Evolutionary conservation across 768 basidiomycete species (phyloP).

Genomic region (Neoboletus subvelutipes): DNA sequence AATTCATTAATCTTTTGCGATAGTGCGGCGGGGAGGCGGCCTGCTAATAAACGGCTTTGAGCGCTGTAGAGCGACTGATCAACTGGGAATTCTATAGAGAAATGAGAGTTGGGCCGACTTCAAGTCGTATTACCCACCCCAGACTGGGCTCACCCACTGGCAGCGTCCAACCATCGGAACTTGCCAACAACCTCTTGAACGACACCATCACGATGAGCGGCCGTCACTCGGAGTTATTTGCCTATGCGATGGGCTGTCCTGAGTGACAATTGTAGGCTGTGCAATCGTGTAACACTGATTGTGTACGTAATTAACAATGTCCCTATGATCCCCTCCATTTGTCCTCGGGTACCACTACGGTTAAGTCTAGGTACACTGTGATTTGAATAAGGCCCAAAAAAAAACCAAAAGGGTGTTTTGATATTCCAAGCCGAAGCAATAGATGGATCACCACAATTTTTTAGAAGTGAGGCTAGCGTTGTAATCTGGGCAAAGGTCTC

Average conservation of each 20-base stretch:
- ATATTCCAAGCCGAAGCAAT: not conserved
- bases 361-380: not conserved
- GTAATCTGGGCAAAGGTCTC: conserved; percentile 18
- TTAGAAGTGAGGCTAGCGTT: not conserved
- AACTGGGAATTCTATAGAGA: not conserved
- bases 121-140: not conserved
- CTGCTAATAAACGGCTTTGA: too few relatives aligned
- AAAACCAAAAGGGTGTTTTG: not conserved
- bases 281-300: not conserved
- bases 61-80: not conserved
- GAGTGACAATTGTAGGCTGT: not conserved
- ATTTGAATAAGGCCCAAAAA: not conserved
- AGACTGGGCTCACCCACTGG: too few relatives aligned
- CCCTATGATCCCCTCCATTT: not conserved
- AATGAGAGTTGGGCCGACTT: not conserved
- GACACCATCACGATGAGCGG: too few relatives aligned
- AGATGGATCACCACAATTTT: not conserved
- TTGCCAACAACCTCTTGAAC: not conserved
- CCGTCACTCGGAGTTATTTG: not conserved
- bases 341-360: not conserved
- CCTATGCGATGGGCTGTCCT: not conserved
- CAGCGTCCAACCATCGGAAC: not conserved
- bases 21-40: too few relatives aligned
- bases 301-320: not conserved
- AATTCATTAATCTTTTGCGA: too few relatives aligned